Evolutionary conservation across 306 rosid species (phyloP).

Genomic region (Castanopsis chinensis): DNA sequence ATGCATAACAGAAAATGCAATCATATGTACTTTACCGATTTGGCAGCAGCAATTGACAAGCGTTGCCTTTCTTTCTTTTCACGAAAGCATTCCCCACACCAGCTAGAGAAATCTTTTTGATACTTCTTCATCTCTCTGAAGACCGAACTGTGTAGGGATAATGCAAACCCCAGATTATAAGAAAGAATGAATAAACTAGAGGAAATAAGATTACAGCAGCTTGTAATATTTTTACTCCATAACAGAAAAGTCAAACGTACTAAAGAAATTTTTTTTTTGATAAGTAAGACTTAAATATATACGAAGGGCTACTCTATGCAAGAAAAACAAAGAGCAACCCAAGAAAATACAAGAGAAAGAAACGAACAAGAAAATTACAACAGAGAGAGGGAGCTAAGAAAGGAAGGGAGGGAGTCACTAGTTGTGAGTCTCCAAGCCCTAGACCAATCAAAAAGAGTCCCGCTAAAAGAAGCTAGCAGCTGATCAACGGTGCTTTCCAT

Average conservation of each 20-base stretch:
- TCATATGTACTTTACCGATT: conserved; percentile 33
- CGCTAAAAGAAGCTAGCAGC: no score
- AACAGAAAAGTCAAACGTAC: neutral
- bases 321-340: no score
- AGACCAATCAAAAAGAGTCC: no score
- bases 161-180: neutral
- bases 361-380: no score
- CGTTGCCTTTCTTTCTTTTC: conserved; percentile 47
- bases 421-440: no score
- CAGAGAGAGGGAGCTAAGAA: no score
- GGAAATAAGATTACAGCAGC: neutral
- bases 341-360: no score
- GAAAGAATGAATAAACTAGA: neutral
- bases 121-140: conserved; percentile 56
- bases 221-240: neutral
- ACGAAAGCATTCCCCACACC: conserved; percentile 60
- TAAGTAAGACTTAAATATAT: no score
- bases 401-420: no score
- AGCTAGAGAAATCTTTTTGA: conserved; percentile 50
- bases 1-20: conserved; percentile 15
- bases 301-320: no score
- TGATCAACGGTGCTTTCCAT: no score
- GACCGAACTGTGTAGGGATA: conserved; percentile 43
- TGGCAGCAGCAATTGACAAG: conserved; percentile 36
- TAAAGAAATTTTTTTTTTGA: no score